Percentiles rank a stretch among this genome's conserved stretches.
Conservation (phyloP, 208 protist species). For the Lotmaria passim region DNA sequence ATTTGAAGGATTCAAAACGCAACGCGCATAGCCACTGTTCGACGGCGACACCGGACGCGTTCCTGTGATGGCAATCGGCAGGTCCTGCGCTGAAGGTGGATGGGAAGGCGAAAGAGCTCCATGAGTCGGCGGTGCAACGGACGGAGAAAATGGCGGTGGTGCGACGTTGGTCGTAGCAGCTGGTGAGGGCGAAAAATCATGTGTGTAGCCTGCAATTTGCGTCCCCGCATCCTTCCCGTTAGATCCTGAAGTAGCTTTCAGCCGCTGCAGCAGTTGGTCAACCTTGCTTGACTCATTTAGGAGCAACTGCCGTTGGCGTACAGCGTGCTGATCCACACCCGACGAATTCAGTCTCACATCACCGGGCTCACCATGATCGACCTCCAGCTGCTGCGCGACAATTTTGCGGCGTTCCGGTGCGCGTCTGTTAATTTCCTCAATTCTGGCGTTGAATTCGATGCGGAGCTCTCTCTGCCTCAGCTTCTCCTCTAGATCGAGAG, state of each 20-base stretch:
- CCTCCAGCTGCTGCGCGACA: constrained; percentile 42
- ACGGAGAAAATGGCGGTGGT: constrained; percentile 1
- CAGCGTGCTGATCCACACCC: constrained; percentile 11
- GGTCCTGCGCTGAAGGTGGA: not conserved
- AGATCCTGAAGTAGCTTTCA: constrained; percentile 21
- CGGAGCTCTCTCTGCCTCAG: constrained; percentile 35
- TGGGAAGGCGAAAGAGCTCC: not conserved
- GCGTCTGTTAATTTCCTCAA: constrained; percentile 38
- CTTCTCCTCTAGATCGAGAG: constrained; percentile 33
- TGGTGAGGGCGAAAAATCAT: not conserved
- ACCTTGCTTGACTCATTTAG: constrained; percentile 26
- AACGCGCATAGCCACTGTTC: constrained; percentile 28
- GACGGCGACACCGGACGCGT: constrained; percentile 7
- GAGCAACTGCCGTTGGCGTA: constrained; percentile 34
- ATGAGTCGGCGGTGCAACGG: constrained; percentile 4
- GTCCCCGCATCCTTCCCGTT: not conserved
- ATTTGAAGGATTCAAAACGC: constrained; percentile 36
- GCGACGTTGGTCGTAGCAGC: not conserved
- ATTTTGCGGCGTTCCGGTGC: constrained; percentile 43
- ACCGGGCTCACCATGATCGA: constrained; percentile 1
- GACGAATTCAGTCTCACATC: not conserved
- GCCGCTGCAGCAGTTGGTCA: constrained; percentile 21
- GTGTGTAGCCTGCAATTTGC: not conserved
- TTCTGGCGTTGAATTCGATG: constrained; percentile 36
- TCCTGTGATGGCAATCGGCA: not conserved